Percentiles rank a stretch among this genome's conserved stretches.
phyloP scores from a whole-genome alignment of 495 filamentous ascomycete species.

The Trichoderma virens region DNA sequence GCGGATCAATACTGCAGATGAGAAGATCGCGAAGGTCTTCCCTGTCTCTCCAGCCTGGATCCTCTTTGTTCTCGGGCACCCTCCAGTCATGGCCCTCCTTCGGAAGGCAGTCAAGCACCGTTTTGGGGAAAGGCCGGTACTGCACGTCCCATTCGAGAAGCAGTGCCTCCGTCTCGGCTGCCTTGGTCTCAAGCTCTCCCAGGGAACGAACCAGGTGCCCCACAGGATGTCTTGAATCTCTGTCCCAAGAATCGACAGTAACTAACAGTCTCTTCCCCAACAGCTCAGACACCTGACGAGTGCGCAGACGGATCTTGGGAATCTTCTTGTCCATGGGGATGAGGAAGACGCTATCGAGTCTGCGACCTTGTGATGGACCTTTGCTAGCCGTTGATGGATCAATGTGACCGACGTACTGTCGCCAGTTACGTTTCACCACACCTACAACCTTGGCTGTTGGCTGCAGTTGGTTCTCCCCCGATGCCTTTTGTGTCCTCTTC shows the following conservation, averaged over 20 bases:
- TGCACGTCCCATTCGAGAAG: slow-evolving; percentile 95
- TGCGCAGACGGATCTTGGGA: slow-evolving; percentile 89
- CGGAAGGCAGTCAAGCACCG: slow-evolving; percentile 87
- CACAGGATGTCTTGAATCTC: slow-evolving; percentile 81
- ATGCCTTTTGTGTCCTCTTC: slow-evolving; percentile 72
- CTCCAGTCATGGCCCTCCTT: slow-evolving; percentile 89
- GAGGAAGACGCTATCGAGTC: slow-evolving; percentile 87
- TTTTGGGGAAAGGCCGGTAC: slow-evolving; percentile 93
- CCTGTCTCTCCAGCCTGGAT: slow-evolving; percentile 79
- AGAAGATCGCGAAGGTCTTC: slow-evolving; percentile 76
- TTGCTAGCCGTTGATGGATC: slow-evolving; percentile 76
- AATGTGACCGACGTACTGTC: slow-evolving; percentile 93
- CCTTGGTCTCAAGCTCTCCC: slow-evolving; percentile 90
- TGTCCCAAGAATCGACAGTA: slow-evolving; percentile 91
- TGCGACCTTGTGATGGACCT: slow-evolving; percentile 59
- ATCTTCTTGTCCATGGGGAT: slow-evolving; percentile 96
- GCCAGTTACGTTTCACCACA: slow-evolving; percentile 89
- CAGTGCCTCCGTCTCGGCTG: slow-evolving; percentile 90
- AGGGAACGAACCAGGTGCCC: slow-evolving; percentile 92
- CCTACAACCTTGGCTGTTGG: slow-evolving; percentile 92
- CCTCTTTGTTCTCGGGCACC: slow-evolving; percentile 65
- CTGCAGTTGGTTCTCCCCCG: slow-evolving; percentile 68
- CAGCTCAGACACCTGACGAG: slow-evolving; percentile 78
- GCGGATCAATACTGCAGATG: slow-evolving; percentile 95
- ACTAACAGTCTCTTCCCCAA: slow-evolving; percentile 90